Conservation (phyloP, 768 basidiomycete species). For the Hortiboletus flavorubellus region DNA sequence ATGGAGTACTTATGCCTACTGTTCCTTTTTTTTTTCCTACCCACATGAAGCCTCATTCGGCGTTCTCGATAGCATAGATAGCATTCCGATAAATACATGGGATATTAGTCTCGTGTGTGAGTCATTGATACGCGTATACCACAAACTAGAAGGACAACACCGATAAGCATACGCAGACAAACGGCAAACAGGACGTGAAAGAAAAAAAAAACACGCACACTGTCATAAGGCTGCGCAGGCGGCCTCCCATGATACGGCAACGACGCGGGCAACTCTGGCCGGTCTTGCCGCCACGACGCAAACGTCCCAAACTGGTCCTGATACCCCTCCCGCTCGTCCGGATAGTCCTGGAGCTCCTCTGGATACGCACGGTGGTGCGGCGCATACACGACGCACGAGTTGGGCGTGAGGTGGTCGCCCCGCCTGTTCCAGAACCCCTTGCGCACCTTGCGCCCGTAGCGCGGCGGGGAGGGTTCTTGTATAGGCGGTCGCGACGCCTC, state of each 20-base stretch:
- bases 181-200: not conserved
- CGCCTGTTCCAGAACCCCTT: constrained; percentile 72
- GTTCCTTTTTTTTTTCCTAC: not conserved
- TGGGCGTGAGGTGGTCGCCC: constrained; percentile 62
- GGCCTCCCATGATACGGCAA: constrained; percentile 54
- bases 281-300: constrained; percentile 37
- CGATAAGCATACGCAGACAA: not conserved
- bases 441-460: constrained; percentile 38
- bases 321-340: constrained; percentile 52
- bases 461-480: constrained; percentile 30
- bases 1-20: constrained; percentile 23
- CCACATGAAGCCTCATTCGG: not conserved
- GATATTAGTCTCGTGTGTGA: not conserved
- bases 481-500: constrained; percentile 27
- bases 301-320: constrained; percentile 48
- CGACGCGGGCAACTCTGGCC: constrained; percentile 61
- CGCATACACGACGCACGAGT: constrained; percentile 62
- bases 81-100: constrained; percentile 18
- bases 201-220: constrained; percentile 32
- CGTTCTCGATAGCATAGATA: constrained; percentile 6
- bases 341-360: constrained; percentile 57
- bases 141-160: constrained; percentile 33
- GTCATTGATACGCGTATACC: constrained; percentile 35
- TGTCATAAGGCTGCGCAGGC: constrained; percentile 55
- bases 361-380: constrained; percentile 57